Conservation (phyloP, 2,329 filamentous ascomycete species). For the Shiraia bambusicola region DNA sequence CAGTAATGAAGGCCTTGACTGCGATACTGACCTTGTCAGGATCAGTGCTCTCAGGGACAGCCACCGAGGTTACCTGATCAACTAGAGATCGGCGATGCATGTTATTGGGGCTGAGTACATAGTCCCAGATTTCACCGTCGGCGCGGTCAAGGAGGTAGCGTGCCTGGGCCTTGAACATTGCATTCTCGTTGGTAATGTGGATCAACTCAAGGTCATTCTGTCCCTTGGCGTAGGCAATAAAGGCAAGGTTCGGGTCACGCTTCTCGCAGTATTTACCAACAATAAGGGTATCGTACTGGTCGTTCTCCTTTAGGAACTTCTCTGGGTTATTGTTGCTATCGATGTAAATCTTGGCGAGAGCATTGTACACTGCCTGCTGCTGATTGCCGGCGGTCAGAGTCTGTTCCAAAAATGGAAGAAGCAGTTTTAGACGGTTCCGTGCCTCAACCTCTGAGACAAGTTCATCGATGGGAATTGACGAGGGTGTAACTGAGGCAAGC, state of each 20-base stretch:
- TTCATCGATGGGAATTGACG: conserved; percentile 88
- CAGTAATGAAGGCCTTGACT: conserved; percentile 87
- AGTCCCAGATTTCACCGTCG: conserved; percentile 88
- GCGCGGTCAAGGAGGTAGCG: conserved; percentile 90
- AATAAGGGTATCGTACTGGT: conserved; percentile 86
- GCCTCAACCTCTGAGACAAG: conserved; percentile 93
- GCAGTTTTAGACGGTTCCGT: conserved; percentile 90
- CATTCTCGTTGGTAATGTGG: conserved; percentile 97
- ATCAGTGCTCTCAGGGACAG: conserved; percentile 73
- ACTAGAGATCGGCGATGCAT: conserved; percentile 90
- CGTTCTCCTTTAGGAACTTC: conserved; percentile 95
- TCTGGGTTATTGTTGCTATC: conserved; percentile 98
- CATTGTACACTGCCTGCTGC: conserved; percentile 95
- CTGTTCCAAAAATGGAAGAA: conserved; percentile 92
- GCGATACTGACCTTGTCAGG: conserved; percentile 94
- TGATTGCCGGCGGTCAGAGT: conserved; percentile 88
- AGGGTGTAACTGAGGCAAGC: conserved; percentile 77
- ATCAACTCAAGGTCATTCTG: conserved; percentile 97
- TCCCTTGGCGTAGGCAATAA: conserved; percentile 93
- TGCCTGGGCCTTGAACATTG: conserved; percentile 99
- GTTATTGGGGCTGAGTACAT: conserved; percentile 94
- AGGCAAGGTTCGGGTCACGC: conserved; percentile 92
- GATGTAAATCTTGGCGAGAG: conserved; percentile 98
- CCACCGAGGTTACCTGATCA: conserved; percentile 93
- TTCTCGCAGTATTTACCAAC: conserved; percentile 99